phyloP scores from a whole-genome alignment of 257 asterid genomes.

The Solanum bukasovii region DNA sequence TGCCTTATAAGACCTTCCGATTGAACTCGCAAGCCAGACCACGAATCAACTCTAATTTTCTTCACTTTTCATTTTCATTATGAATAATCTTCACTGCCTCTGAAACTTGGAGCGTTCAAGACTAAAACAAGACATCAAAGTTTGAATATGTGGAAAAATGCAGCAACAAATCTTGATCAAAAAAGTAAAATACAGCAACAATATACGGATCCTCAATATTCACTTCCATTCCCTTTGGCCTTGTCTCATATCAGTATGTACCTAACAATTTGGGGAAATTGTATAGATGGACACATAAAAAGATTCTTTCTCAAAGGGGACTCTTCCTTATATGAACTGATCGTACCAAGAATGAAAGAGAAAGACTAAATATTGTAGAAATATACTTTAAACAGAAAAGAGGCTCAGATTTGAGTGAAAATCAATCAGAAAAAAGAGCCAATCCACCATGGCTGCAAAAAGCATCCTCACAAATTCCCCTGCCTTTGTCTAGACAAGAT shows the following conservation, averaged over 20 bases:
- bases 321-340: background rate
- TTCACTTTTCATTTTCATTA: background rate
- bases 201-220: background rate
- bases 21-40: background rate
- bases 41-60: background rate
- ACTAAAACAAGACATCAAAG: background rate
- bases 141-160: background rate
- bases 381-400: background rate
- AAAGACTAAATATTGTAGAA: background rate
- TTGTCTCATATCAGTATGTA: background rate
- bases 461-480: background rate
- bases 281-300: background rate
- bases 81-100: background rate
- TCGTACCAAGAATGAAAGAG: background rate
- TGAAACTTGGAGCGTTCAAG: background rate
- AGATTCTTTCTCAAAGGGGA: background rate
- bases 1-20: background rate
- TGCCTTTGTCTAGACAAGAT: constrained; percentile 12
- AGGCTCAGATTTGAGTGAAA: background rate
- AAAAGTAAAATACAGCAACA: background rate
- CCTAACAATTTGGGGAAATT: background rate
- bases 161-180: background rate
- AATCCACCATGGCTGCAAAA: background rate
- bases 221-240: background rate
- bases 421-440: background rate